phyloP scores from a whole-genome alignment of 2,329 filamentous ascomycete species.

The Nemania sp. region DNA sequence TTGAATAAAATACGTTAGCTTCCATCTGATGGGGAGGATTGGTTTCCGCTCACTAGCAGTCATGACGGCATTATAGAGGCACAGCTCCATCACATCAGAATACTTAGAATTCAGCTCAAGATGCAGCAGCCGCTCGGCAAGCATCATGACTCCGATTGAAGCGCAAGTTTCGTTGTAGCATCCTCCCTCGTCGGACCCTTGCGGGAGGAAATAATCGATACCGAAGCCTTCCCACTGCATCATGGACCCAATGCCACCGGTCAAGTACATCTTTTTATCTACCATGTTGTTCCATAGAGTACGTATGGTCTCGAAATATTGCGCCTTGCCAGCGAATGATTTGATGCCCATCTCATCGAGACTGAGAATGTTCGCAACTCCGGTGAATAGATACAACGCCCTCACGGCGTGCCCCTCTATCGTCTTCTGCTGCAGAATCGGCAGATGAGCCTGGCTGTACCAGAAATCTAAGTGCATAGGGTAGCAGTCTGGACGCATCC shows the following conservation, averaged over 20 bases:
- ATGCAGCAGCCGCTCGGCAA: slow-evolving; percentile 59
- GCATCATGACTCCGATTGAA: slow-evolving; percentile 62
- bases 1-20: slow-evolving; percentile 12
- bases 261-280: slow-evolving; percentile 64
- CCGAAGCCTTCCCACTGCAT: slow-evolving; percentile 65
- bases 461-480: slow-evolving; percentile 45
- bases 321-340: slow-evolving; percentile 29
- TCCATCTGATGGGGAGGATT: neutral
- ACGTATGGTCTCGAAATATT: slow-evolving; percentile 46
- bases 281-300: slow-evolving; percentile 64
- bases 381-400: slow-evolving; percentile 63
- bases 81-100: slow-evolving; percentile 63
- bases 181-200: slow-evolving; percentile 62
- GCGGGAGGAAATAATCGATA: slow-evolving; percentile 60
- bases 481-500: slow-evolving; percentile 52
- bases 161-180: slow-evolving; percentile 67
- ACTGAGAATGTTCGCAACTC: slow-evolving; percentile 57
- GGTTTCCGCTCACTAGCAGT: slow-evolving; percentile 44
- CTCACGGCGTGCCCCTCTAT: slow-evolving; percentile 64
- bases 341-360: slow-evolving; percentile 39
- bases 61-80: slow-evolving; percentile 63
- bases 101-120: slow-evolving; percentile 56
- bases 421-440: slow-evolving; percentile 55
- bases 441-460: slow-evolving; percentile 61
- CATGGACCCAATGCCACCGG: slow-evolving; percentile 61